Evolutionary conservation across 805 yeast species (phyloP).

Genomic region (Sugiyamaella smithiae): DNA sequence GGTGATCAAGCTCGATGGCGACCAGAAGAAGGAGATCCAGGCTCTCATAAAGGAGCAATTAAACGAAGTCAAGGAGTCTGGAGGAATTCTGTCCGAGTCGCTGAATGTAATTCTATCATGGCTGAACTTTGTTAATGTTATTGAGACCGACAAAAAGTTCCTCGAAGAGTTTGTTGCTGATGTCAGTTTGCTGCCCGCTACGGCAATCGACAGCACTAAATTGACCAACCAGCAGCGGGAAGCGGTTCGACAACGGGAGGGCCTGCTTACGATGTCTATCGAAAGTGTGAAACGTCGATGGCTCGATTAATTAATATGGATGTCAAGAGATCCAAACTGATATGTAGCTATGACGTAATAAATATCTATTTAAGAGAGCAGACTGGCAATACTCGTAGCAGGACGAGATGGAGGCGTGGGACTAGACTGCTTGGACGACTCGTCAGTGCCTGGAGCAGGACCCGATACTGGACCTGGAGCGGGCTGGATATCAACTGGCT

Average conservation of each 20-base stretch:
- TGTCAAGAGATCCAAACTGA: neutral
- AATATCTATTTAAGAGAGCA: neutral
- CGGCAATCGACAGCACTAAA: slow-evolving; percentile 27
- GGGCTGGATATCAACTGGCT: too few species aligned
- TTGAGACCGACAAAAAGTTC: slow-evolving; percentile 35
- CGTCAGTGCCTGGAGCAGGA: too few species aligned
- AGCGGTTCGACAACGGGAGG: slow-evolving; percentile 10
- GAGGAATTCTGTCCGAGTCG: slow-evolving; percentile 15
- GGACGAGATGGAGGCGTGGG: slow-evolving; percentile 3
- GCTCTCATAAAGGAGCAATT: slow-evolving; percentile 36
- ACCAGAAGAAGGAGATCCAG: slow-evolving; percentile 44
- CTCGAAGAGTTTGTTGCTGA: slow-evolving; percentile 30
- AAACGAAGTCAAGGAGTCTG: slow-evolving; percentile 24
- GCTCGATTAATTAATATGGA: slow-evolving; percentile 10
- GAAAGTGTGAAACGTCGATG: slow-evolving; percentile 18
- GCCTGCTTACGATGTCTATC: slow-evolving; percentile 14
- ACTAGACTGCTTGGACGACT: neutral
- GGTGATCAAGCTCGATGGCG: slow-evolving; percentile 42
- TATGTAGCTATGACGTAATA: neutral
- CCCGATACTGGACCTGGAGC: too few species aligned
- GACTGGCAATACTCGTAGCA: slow-evolving; percentile 5
- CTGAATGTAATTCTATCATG: slow-evolving; percentile 51
- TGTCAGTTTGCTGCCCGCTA: slow-evolving; percentile 30
- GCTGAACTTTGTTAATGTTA: slow-evolving; percentile 50
- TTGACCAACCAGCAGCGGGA: slow-evolving; percentile 1